Conservation (phyloP, 2,329 filamentous ascomycete species). For the Chaetomium strumarium region DNA sequence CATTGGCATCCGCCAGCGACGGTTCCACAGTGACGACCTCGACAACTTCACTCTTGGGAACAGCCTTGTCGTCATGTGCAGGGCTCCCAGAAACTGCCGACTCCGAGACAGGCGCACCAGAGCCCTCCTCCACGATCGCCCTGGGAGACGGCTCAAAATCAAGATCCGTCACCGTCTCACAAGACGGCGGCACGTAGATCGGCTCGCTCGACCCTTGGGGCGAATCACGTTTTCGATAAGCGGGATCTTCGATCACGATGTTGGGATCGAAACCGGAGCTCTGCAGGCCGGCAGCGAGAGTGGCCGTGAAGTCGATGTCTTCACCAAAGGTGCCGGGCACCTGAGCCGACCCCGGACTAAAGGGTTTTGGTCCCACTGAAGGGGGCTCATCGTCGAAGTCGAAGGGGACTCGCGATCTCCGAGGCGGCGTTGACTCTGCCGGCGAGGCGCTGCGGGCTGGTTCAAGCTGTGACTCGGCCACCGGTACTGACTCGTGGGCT, state of each 20-base stretch:
- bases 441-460: neutral
- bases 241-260: slow-evolving; percentile 61
- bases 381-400: slow-evolving; percentile 40
- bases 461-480: neutral
- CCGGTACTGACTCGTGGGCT: slow-evolving; percentile 1
- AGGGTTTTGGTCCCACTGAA: slow-evolving; percentile 52
- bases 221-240: slow-evolving; percentile 57
- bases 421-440: slow-evolving; percentile 10
- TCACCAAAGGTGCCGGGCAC: slow-evolving; percentile 62
- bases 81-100: slow-evolving; percentile 20
- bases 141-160: slow-evolving; percentile 28
- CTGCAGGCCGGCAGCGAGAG: slow-evolving; percentile 60
- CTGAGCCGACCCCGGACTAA: slow-evolving; percentile 40
- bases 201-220: slow-evolving; percentile 54
- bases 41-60: neutral
- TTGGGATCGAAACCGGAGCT: slow-evolving; percentile 66
- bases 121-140: slow-evolving; percentile 43
- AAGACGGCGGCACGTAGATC: slow-evolving; percentile 44
- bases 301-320: slow-evolving; percentile 64
- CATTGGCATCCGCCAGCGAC: slow-evolving; percentile 9
- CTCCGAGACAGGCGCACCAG: slow-evolving; percentile 37
- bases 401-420: slow-evolving; percentile 31
- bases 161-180: slow-evolving; percentile 43
- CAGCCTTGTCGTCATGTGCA: neutral
- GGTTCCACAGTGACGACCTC: neutral